Evolutionary conservation across 352 stramenopile species (phyloP), one percentile per base, ranked within the genome.

Genomic region (Elongisporangium senticosum): DNA sequence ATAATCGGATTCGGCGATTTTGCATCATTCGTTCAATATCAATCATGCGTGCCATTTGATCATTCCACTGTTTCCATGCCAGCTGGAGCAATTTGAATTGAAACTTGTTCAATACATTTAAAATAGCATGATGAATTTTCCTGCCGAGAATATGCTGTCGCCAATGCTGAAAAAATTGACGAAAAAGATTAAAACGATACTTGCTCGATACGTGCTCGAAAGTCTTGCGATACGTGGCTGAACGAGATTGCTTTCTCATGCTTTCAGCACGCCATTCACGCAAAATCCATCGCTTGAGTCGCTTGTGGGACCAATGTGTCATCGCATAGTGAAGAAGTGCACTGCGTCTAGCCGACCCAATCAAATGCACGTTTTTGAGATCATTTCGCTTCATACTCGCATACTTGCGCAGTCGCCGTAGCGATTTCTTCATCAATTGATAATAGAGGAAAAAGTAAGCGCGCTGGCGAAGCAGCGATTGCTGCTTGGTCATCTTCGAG

Each of bases 371-470:
- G 49, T 23, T 17, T 23, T 40, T n/a, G 10, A 21, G 48, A 7
- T 74, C 53, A 60, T 55, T 40, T 24, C 56, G 62, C 24, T 67
- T 67, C 22, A 65, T 5, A 7, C 56, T 20, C 2, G 57, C 20
- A 56, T 72, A 50, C 47, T 43, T 54, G 20, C 50, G 19, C 20
- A 74, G 60, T 22, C 53, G 53, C 10, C 14, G 57, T 20, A 74
- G 24, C 1, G 67, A 72, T 1, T 55, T 40, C 39, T 74, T 74
- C 10, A 72, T 50, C 17, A 74, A 26, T 49, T 61, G 70, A 15
- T 72, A 74, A 17, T 74, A 74, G 15, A 74, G 61, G 26, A 74
- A 72, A 33, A 71, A 74, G 19, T 69, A 69, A 11, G 67, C 60
- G 13, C 61, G 67, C 15, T 69, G 67, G 14, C 62, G 50, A 15